phyloP scores from a whole-genome alignment of 1,284 basidiomycete species.

The Ustilago esculenta region DNA sequence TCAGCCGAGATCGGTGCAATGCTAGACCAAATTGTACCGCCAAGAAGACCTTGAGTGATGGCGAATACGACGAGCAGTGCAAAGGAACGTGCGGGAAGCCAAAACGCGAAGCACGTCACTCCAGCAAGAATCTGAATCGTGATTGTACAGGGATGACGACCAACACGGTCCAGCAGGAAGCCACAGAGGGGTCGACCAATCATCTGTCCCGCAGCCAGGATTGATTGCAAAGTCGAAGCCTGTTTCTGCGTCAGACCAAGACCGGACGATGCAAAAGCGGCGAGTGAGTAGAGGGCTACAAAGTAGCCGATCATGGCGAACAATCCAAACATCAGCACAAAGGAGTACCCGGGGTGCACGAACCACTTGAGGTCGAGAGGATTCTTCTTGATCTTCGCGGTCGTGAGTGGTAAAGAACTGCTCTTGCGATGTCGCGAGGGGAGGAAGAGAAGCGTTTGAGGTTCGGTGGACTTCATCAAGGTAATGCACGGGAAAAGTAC shows the following conservation, averaged over 20 bases:
- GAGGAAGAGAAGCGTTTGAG: slow-evolving; percentile 17
- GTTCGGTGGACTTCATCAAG: slow-evolving; percentile 62
- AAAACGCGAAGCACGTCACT: slow-evolving; percentile 67
- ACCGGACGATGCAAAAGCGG: slow-evolving; percentile 68
- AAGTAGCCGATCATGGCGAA: slow-evolving; percentile 68
- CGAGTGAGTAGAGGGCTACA: slow-evolving; percentile 69
- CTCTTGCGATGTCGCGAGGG: slow-evolving; percentile 2
- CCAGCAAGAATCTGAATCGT: slow-evolving; percentile 68
- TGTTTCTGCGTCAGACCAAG: slow-evolving; percentile 68
- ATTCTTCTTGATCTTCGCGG: slow-evolving; percentile 48
- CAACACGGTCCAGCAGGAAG: slow-evolving; percentile 67
- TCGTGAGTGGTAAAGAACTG: slow-evolving; percentile 25
- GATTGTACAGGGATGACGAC: slow-evolving; percentile 68
- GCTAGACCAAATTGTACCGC: slow-evolving; percentile 68
- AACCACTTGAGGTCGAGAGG: slow-evolving; percentile 56
- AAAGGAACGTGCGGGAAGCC: slow-evolving; percentile 68
- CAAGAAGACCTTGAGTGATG: slow-evolving; percentile 67
- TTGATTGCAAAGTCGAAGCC: slow-evolving; percentile 68
- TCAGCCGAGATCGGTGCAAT: slow-evolving; percentile 65
- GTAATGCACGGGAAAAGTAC: slow-evolving; percentile 66
- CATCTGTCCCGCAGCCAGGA: slow-evolving; percentile 69
- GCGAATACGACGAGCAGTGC: slow-evolving; percentile 68
- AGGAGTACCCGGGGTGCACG: slow-evolving; percentile 63
- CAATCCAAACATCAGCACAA: slow-evolving; percentile 54
- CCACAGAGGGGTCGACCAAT: slow-evolving; percentile 69